phyloP scores from a whole-genome alignment of 2,329 filamentous ascomycete species.

The Aspergillus clavatus region DNA sequence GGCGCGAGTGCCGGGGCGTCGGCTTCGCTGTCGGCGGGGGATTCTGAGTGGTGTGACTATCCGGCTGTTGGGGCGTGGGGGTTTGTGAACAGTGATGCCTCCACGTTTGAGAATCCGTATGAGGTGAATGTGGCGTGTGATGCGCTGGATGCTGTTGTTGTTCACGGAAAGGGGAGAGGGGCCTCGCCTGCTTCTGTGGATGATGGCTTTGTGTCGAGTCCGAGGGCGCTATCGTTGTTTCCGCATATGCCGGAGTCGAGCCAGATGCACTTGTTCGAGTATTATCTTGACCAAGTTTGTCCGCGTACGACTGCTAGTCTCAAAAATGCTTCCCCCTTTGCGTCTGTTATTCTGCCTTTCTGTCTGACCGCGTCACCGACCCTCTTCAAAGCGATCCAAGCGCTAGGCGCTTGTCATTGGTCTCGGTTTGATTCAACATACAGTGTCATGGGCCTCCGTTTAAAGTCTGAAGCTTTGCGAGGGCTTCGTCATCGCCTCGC shows the following conservation, averaged over 20 bases:
- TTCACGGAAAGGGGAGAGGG: constrained; percentile 3
- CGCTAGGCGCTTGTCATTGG: constrained; percentile 37
- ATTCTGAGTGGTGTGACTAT: constrained; percentile 26
- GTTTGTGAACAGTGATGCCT: constrained; percentile 30
- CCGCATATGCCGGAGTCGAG: constrained; percentile 26
- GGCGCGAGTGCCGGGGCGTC: constrained; percentile 16
- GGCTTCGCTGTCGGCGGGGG: constrained; percentile 12
- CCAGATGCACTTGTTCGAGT: constrained; percentile 34
- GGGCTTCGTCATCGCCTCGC: constrained; percentile 34
- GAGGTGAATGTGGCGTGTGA: constrained; percentile 24
- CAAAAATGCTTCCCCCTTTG: constrained; percentile 34
- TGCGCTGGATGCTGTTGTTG: constrained; percentile 15
- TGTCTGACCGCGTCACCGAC: constrained; percentile 35
- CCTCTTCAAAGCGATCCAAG: constrained; percentile 36
- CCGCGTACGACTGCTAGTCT: constrained; percentile 39
- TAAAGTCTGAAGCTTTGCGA: constrained; percentile 35
- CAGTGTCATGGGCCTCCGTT: constrained; percentile 30
- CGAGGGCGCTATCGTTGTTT: constrained; percentile 23
- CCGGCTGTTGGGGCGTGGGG: constrained; percentile 27
- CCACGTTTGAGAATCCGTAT: constrained; percentile 24
- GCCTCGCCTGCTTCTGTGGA: not conserved
- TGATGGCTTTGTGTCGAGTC: constrained; percentile 3
- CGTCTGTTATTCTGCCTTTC: constrained; percentile 38
- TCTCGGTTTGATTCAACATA: constrained; percentile 30
- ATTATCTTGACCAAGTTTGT: constrained; percentile 39